Conservation (phyloP, 768 basidiomycete genomes). For the Cantharellus anzutake region DNA sequence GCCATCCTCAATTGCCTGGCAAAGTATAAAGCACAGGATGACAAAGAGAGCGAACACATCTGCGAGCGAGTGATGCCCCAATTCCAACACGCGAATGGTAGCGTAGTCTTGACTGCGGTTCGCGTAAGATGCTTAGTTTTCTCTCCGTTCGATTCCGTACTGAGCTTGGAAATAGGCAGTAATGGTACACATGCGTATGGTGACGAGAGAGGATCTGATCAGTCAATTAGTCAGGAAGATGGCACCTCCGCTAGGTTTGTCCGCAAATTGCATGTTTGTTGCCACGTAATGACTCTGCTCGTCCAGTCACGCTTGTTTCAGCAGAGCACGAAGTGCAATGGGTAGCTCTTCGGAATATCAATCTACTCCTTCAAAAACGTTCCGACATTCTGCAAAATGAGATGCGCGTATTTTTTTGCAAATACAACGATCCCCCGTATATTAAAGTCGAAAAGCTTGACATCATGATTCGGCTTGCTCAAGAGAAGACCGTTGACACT, state of each 20-base stretch:
- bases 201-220: slow-evolving; percentile 62
- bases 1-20: slow-evolving; percentile 77
- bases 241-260: slow-evolving; percentile 61
- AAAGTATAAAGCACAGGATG: slow-evolving; percentile 66
- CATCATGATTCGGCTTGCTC: slow-evolving; percentile 89
- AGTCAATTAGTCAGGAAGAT: slow-evolving; percentile 85
- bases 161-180: slow-evolving; percentile 42
- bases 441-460: slow-evolving; percentile 98
- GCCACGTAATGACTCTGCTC: not conserved
- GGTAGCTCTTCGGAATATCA: slow-evolving; percentile 94
- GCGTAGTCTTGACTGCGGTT: slow-evolving; percentile 90
- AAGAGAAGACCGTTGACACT: slow-evolving; percentile 85
- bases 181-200: slow-evolving; percentile 88
- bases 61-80: slow-evolving; percentile 97
- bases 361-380: slow-evolving; percentile 86
- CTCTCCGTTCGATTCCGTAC: not conserved
- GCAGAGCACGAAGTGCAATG: slow-evolving; percentile 97
- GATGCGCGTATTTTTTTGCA: slow-evolving; percentile 99
- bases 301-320: slow-evolving; percentile 76
- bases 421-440: slow-evolving; percentile 98
- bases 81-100: slow-evolving; percentile 92
- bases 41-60: slow-evolving; percentile 94
- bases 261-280: not conserved
- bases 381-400: slow-evolving; percentile 81
- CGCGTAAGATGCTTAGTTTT: slow-evolving; percentile 33